These are phyloP conservation scores for Pseudogymnoascus sp. DNA, from an alignment of 2,329 filamentous ascomycete species.

Conservation along the genomic window DNA sequence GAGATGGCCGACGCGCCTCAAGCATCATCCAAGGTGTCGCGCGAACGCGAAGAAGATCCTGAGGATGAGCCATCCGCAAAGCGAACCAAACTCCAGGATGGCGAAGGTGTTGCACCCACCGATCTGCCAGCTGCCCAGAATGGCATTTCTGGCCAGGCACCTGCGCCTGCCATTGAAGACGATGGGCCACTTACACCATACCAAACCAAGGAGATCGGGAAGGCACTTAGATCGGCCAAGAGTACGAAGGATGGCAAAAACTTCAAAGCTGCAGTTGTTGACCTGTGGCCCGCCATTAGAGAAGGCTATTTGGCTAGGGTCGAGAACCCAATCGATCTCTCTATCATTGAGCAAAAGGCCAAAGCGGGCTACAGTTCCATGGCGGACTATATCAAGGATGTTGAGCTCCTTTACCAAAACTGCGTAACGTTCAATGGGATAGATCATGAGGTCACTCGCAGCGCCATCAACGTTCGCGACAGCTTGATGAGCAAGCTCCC, in stretches of 20 bases:
- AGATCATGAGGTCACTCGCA: constrained; percentile 62
- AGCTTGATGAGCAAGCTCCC: constrained; percentile 53
- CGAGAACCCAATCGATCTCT: constrained; percentile 75
- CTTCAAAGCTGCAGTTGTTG: constrained; percentile 73
- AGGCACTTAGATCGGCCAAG: constrained; percentile 67
- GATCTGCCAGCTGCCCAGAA: constrained; percentile 23
- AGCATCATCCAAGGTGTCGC: constrained; percentile 52
- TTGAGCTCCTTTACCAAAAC: constrained; percentile 74
- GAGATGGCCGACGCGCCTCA: constrained; percentile 29
- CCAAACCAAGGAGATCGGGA: constrained; percentile 56
- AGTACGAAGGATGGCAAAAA: constrained; percentile 74
- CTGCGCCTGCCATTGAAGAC: constrained; percentile 8
- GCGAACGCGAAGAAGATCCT: constrained; percentile 70
- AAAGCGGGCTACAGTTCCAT: constrained; percentile 57
- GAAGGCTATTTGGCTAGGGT: constrained; percentile 64
- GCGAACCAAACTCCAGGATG: constrained; percentile 65
- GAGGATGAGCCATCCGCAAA: constrained; percentile 65
- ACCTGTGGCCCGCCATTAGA: constrained; percentile 67
- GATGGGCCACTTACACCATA: constrained; percentile 42
- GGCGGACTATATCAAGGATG: constrained; percentile 66
- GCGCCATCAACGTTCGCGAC: constrained; percentile 49
- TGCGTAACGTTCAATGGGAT: constrained; percentile 75
- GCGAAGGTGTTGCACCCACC: constrained; percentile 26
- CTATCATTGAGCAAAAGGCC: constrained; percentile 72
- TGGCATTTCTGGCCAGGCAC: constrained; percentile 13